These are phyloP conservation scores for Aspergillus kassunensis DNA, from an alignment of 495 filamentous ascomycete species.

Conservation along the genomic window DNA sequence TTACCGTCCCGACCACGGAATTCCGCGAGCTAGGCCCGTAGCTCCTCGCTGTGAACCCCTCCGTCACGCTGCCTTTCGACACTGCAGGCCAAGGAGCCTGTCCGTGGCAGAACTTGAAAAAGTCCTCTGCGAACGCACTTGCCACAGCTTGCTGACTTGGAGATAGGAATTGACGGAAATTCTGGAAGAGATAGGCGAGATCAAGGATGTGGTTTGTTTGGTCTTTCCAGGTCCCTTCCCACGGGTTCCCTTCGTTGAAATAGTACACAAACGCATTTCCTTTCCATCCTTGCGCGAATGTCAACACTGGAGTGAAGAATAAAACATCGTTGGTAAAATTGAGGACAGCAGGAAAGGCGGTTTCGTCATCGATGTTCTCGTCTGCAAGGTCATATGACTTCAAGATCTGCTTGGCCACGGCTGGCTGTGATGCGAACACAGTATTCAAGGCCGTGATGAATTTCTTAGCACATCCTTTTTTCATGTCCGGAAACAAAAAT, in stretches of 20 bases:
- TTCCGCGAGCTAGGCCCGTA: slow-evolving; percentile 26
- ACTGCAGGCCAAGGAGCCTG: slow-evolving; percentile 33
- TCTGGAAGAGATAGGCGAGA: slow-evolving; percentile 45
- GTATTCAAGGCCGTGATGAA: slow-evolving; percentile 26
- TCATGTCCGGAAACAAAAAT: slow-evolving; percentile 22
- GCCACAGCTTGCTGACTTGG: slow-evolving; percentile 27
- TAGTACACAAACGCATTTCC: slow-evolving; percentile 44
- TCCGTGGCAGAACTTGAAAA: slow-evolving; percentile 44
- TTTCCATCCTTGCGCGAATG: slow-evolving; percentile 26
- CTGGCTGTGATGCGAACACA: slow-evolving; percentile 17
- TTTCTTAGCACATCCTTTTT: slow-evolving; percentile 26
- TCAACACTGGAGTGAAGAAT: slow-evolving; percentile 36
- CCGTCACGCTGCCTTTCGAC: slow-evolving; percentile 9
- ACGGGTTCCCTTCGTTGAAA: slow-evolving; percentile 48
- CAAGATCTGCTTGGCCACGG: slow-evolving; percentile 24
- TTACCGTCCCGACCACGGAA: slow-evolving; percentile 1
- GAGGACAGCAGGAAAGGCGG: slow-evolving; percentile 29
- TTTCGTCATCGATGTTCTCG: slow-evolving; percentile 26
- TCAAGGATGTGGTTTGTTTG: slow-evolving; percentile 42
- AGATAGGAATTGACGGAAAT: slow-evolving; percentile 34
- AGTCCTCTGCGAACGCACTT: slow-evolving; percentile 35
- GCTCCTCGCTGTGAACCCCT: slow-evolving; percentile 21
- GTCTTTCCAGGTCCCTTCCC: slow-evolving; percentile 43
- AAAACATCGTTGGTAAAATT: slow-evolving; percentile 36
- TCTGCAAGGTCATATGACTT: slow-evolving; percentile 25